Conservation (phyloP, 2,329 filamentous ascomycete genomes). For the Colletotrichum aenigma region DNA sequence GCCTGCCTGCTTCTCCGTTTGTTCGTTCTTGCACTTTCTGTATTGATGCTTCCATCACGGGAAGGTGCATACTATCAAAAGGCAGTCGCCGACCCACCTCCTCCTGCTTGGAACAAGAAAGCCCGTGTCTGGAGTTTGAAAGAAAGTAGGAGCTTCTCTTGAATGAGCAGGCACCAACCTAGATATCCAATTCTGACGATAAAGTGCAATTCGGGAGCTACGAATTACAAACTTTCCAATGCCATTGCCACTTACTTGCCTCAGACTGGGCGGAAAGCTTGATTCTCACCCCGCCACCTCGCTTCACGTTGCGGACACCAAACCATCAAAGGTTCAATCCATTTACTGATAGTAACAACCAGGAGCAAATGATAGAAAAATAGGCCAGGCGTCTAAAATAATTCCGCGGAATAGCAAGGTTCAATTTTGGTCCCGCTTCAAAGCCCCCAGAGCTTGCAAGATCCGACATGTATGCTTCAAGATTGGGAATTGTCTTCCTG, state of each 20-base stretch:
- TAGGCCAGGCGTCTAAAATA: too few relatives aligned
- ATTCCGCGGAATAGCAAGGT: fast-evolving
- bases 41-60: not conserved
- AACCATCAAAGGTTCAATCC: too few relatives aligned
- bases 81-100: not conserved
- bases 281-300: too few relatives aligned
- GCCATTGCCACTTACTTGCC: not conserved
- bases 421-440: not conserved
- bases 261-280: too few relatives aligned
- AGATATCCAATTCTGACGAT: too few relatives aligned
- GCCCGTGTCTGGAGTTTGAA: not conserved
- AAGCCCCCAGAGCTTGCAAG: not conserved
- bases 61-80: not conserved
- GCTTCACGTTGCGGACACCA: too few relatives aligned
- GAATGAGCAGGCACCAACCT: not conserved
- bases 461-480: not conserved
- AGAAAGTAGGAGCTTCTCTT: not conserved
- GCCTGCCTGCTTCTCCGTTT: not conserved
- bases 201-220: too few relatives aligned
- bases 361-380: too few relatives aligned
- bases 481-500: not conserved
- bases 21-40: not conserved
- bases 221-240: not conserved
- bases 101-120: not conserved
- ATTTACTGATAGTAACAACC: too few relatives aligned